Evolutionary conservation across 768 basidiomycete species (phyloP), one percentile per base, ranked within the genome.

Genomic region (Lactarius vividus): DNA sequence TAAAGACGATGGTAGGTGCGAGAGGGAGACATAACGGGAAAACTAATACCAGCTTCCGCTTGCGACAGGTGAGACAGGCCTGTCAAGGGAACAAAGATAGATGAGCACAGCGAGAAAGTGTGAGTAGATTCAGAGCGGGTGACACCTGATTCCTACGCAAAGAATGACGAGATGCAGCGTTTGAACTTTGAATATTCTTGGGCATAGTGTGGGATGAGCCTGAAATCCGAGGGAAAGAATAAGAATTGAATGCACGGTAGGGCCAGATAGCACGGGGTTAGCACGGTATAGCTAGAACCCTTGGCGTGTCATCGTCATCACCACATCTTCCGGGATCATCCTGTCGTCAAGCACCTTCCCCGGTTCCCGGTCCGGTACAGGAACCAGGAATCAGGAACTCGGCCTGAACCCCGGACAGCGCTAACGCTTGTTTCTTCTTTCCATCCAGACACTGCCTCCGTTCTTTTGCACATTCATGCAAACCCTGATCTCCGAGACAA

Each of bases 41-140:
- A 46, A 15, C 28, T 88, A 65, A 20, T 77, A 92, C 92, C 71
- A 94, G 83, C 76, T 94, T 94, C 75, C 90, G 81, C 76, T 87
- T 92, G 69, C 92, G 87, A 78, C 92, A 94, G 55, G 90, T 85
- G 33, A 87, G 84, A 77, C 90, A 92, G 57, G 91, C 90, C 89
- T 91, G 9, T 26, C 1, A 67, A 46, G 53, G 61, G 46, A 46
- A 57, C 66, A 62, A 65, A 63, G 59, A 71, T 61, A 56, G 33
- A 42, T n/a, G n/a, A 56, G 62, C 55, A 28, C 26, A 58, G 35
- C 44, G 35, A 33, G 53, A 39, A 23, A 55, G 37, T 26, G 62
- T 61, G 42, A 53, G 26, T 3, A 13, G 55, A 60, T 31, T 42
- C 53, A 67, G 11, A 39, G 31, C 49, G 63, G 58, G 23, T 28